Base-by-base conservation (phyloP, 202 grass and related monocot genomes). In the Alloteropsis angusta region DNA sequence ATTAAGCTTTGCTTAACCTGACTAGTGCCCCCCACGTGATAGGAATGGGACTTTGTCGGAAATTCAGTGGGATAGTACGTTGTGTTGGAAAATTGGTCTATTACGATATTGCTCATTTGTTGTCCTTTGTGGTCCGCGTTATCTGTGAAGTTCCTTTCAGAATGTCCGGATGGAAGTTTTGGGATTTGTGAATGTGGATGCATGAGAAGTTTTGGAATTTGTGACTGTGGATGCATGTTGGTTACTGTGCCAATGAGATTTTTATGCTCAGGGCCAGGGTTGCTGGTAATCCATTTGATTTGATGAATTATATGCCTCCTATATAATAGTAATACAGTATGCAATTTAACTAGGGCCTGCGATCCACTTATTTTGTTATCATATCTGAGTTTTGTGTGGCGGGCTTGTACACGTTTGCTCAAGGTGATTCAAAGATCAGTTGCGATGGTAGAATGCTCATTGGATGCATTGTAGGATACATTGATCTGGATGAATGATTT, bases 1-100 rank as follows among this genome's bases (percentile, higher is more conserved):
- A 54, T 12, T 42, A 21, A 67, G 68, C 17, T 66, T 74, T 73
- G 79, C 38, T 80, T 80, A 38, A 28, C 56, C 39, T 65, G 59
- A 80, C 38, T 28, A 65, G 53, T 62, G 35, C 75, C 56, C 56
- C 60, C 61, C 62, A 84, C 53, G 60, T 79, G 62, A 45, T 67
- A 62, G 49, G 36, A 60, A 43, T 57, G 15, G 48, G 10, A 13
- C n/a, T 49, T 65, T 50, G 50, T 85, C 46, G 72, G 23, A 60
- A 30, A 73, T 50, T 34, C 18, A 18, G 18, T 38, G 32, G 1
- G 5, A 57, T 28, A 61, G 80, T 32, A 42, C 21, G 46, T 37
- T 18, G 16, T 85, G 60, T 49, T 50, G 7, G 12, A n/a, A 81
- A 56, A 4, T 39, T 65, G 37, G 7, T 65, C 48, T 63, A 0